Percentiles rank a stretch among this genome's conserved stretches.
phyloP scores from a whole-genome alignment of 2,329 filamentous ascomycete species.

The Cladosporium halotolerans region DNA sequence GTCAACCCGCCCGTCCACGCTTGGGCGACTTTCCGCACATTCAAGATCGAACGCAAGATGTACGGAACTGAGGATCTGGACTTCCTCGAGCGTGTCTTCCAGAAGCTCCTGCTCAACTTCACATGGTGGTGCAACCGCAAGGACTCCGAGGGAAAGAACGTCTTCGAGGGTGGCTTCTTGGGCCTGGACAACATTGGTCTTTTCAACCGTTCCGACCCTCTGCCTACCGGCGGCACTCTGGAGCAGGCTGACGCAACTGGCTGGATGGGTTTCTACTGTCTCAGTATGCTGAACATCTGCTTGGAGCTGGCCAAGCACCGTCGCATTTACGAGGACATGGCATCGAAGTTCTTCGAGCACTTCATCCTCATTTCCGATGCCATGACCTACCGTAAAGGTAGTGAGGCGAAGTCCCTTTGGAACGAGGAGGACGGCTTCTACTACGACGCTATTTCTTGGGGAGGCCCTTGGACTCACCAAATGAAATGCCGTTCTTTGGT shows the following conservation, averaged over 20 bases:
- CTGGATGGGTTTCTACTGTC: slow-evolving; percentile 97
- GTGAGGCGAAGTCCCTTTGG: slow-evolving; percentile 79
- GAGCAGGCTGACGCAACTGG: slow-evolving; percentile 97
- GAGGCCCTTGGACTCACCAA: slow-evolving; percentile 87
- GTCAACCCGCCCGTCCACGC: slow-evolving; percentile 96
- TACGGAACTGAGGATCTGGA: slow-evolving; percentile 92
- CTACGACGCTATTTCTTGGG: slow-evolving; percentile 96
- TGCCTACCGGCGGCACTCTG: slow-evolving; percentile 86
- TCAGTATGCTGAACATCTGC: slow-evolving; percentile 95
- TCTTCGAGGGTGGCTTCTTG: slow-evolving; percentile 94
- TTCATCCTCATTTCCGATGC: slow-evolving; percentile 97
- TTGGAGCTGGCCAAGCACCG: slow-evolving; percentile 92
- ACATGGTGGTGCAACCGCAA: slow-evolving; percentile 99
- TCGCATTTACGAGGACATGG: slow-evolving; percentile 91
- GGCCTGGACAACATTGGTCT: slow-evolving; percentile 95
- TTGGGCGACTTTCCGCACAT: slow-evolving; percentile 90
- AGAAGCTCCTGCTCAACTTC: slow-evolving; percentile 92
- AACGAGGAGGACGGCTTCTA: slow-evolving; percentile 97
- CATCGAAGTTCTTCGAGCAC: slow-evolving; percentile 97
- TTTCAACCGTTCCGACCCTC: slow-evolving; percentile 92
- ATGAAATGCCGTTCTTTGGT: slow-evolving; percentile 88
- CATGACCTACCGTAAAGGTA: slow-evolving; percentile 67
- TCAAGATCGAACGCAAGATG: slow-evolving; percentile 98
- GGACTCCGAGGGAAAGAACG: slow-evolving; percentile 88
- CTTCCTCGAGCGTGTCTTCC: slow-evolving; percentile 92